Conservation (phyloP, 2,329 filamentous ascomycete genomes). For the Rutstroemia sp. region DNA sequence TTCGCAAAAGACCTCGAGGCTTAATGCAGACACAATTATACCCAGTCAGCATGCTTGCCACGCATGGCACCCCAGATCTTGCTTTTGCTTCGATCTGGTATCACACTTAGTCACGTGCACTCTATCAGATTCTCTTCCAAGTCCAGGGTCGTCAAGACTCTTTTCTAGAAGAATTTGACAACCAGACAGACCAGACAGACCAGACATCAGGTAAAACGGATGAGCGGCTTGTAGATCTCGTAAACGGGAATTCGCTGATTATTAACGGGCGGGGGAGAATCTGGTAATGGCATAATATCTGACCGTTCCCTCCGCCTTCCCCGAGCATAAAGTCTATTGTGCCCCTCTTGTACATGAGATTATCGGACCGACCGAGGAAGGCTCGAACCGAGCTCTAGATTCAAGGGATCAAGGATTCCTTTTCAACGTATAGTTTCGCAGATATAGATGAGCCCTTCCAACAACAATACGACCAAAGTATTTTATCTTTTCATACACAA, state of each 20-base stretch:
- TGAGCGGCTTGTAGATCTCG: not conserved
- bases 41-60: not conserved
- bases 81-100: not conserved
- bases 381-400: not conserved
- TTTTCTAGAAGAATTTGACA: too few species aligned
- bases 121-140: not conserved
- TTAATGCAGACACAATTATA: not conserved
- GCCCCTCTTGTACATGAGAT: not conserved
- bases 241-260: not conserved
- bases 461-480: too few species aligned
- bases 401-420: not conserved
- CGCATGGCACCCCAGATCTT: not conserved
- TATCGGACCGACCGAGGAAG: conserved; percentile 1
- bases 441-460: not conserved
- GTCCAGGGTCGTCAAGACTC: too few species aligned
- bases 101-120: conserved; percentile 1
- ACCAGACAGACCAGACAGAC: not conserved
- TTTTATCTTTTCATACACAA: too few species aligned
- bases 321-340: not conserved
- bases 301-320: not conserved
- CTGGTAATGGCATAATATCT: not conserved
- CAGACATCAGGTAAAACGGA: not conserved
- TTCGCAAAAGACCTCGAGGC: not conserved
- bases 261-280: not conserved
- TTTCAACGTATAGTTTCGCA: not conserved